Conservation (phyloP, 176 grass and related monocot species). For the Raddia distichophylla region DNA sequence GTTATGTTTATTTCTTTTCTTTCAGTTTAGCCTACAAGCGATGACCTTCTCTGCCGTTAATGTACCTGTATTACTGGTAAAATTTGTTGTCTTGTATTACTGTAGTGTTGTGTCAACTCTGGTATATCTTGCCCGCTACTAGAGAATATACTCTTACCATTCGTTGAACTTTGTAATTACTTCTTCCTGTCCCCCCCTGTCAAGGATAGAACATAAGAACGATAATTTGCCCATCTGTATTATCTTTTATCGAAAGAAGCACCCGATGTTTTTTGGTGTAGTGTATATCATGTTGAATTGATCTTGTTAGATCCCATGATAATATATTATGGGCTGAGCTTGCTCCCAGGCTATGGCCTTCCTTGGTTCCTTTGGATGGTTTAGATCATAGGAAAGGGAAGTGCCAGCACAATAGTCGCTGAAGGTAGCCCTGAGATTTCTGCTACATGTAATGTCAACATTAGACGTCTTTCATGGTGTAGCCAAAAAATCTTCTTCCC, state of each 20-base stretch:
- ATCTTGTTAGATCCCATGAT: background rate
- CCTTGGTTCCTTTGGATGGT: background rate
- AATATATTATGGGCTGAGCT: background rate
- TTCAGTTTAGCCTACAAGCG: slow-evolving; percentile 2
- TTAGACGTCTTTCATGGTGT: background rate
- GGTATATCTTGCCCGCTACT: background rate
- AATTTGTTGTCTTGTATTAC: background rate
- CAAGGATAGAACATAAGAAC: background rate
- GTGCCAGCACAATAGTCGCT: background rate
- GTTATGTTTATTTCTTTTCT: background rate
- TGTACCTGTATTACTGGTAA: background rate
- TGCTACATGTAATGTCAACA: background rate
- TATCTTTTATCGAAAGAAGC: background rate
- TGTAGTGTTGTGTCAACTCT: background rate
- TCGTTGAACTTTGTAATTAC: slow-evolving; percentile 6
- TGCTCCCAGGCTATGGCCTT: background rate
- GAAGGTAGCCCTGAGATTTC: background rate
- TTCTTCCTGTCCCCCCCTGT: background rate
- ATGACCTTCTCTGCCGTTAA: background rate
- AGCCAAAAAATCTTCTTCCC: background rate
- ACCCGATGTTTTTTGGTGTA: background rate
- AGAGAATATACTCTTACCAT: background rate
- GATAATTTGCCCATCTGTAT: background rate
- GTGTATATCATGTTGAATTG: background rate
- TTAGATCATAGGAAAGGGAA: background rate